These are phyloP conservation scores for Seiridium unicorne DNA, from an alignment of 2,329 filamentous ascomycete genomes.

Conservation along the genomic window DNA sequence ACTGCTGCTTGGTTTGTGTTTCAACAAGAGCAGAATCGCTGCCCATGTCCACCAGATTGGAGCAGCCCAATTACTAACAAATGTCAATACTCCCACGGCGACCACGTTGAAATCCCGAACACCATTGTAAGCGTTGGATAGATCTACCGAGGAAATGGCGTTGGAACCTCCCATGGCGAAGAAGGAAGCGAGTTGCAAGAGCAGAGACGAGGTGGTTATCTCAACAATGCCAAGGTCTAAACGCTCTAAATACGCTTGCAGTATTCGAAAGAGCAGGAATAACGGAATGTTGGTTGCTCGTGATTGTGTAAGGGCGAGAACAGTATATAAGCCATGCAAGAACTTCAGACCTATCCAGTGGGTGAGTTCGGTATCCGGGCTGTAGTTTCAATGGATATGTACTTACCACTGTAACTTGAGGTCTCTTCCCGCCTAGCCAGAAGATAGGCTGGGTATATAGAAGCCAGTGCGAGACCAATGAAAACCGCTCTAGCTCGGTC, in stretches of 20 bases:
- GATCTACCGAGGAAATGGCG: constrained; percentile 90
- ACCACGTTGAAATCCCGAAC: constrained; percentile 75
- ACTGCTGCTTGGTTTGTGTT: constrained; percentile 16
- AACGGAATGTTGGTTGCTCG: constrained; percentile 82
- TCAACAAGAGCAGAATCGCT: constrained; percentile 58
- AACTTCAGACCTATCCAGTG: constrained; percentile 32
- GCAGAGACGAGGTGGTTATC: constrained; percentile 67
- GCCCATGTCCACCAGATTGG: constrained; percentile 83
- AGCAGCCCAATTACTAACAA: constrained; percentile 87
- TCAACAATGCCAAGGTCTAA: constrained; percentile 52
- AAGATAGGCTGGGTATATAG: constrained; percentile 37
- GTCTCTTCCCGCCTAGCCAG: constrained; percentile 22
- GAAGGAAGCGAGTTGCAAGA: constrained; percentile 80
- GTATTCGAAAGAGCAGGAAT: constrained; percentile 70
- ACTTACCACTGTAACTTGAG: background rate
- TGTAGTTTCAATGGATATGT: background rate
- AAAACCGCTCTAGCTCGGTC: constrained; percentile 50
- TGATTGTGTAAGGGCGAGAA: constrained; percentile 86
- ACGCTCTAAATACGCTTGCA: constrained; percentile 48
- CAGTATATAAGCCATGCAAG: constrained; percentile 68
- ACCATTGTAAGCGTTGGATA: constrained; percentile 94
- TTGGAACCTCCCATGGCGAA: constrained; percentile 91
- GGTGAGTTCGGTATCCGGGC: background rate
- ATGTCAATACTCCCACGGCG: constrained; percentile 81
- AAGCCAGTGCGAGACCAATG: constrained; percentile 39